Conservation (phyloP, 306 rosid species). For the Ochetophila trinervis region DNA sequence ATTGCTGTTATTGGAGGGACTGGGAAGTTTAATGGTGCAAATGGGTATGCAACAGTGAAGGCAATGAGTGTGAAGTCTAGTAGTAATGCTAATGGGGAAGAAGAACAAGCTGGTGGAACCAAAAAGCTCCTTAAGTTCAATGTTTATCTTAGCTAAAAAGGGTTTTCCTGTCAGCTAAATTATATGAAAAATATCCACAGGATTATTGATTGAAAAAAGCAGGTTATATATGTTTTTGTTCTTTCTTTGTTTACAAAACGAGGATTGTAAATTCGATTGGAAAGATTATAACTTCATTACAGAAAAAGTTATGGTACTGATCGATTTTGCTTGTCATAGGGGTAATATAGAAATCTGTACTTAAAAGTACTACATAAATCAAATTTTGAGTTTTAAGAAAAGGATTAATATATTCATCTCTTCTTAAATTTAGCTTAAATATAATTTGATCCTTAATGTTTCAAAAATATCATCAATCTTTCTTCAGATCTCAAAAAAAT, state of each 20-base stretch:
- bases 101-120: slow-evolving; percentile 19
- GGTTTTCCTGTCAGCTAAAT: neutral
- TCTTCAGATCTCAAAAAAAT: too few relatives aligned
- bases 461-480: too few relatives aligned
- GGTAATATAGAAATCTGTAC: too few relatives aligned
- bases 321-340: too few relatives aligned
- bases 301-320: neutral
- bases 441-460: too few relatives aligned
- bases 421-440: too few relatives aligned
- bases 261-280: neutral
- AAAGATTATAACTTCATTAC: neutral
- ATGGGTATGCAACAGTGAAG: slow-evolving; percentile 78
- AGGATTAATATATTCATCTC: too few relatives aligned
- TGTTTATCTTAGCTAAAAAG: slow-evolving; percentile 55
- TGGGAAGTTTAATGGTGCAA: slow-evolving; percentile 67
- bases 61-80: slow-evolving; percentile 35
- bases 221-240: neutral
- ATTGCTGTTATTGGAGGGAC: slow-evolving; percentile 79
- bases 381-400: too few relatives aligned
- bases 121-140: slow-evolving; percentile 47
- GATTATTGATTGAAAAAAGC: neutral
- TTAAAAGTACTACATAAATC: too few relatives aligned
- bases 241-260: neutral
- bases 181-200: neutral
- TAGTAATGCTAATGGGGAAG: slow-evolving; percentile 15